Conservation (phyloP, 345 rosid genomes). For the Populus davidiana region DNA sequence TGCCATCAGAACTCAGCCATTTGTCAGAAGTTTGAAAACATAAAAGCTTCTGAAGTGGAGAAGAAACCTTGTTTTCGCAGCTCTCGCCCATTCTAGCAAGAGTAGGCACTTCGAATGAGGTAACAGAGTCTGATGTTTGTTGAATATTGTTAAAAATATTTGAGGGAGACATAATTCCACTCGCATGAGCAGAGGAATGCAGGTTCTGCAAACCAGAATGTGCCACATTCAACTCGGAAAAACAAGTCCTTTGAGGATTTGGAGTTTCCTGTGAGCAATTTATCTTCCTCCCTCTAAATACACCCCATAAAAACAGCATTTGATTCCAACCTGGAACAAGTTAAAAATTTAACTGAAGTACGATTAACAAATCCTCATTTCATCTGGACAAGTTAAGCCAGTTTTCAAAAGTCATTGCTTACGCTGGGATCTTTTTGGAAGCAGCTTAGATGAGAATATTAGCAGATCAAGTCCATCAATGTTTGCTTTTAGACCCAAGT, state of each 20-base stretch:
- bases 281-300: conserved; percentile 19
- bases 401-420: background rate
- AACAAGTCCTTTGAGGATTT: background rate
- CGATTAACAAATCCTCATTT: background rate
- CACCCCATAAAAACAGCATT: conserved; percentile 29
- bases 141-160: background rate
- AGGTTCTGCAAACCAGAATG: conserved; percentile 5
- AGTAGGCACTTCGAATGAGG: background rate
- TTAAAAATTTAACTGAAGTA: background rate
- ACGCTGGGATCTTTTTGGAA: background rate
- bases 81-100: background rate
- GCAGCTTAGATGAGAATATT: background rate
- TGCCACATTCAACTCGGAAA: conserved; percentile 1
- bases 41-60: conserved; percentile 1
- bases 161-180: conserved; percentile 1
- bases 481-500: background rate
- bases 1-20: background rate
- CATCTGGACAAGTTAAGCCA: background rate
- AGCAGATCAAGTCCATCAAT: background rate
- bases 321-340: conserved; percentile 30
- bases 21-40: background rate
- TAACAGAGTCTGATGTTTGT: conserved; percentile 2
- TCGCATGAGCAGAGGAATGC: conserved; percentile 5
- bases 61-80: conserved; percentile 13
- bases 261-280: background rate